Evolutionary conservation across 306 rosid species (phyloP).

Genomic region (Carpinus fangiana): DNA sequence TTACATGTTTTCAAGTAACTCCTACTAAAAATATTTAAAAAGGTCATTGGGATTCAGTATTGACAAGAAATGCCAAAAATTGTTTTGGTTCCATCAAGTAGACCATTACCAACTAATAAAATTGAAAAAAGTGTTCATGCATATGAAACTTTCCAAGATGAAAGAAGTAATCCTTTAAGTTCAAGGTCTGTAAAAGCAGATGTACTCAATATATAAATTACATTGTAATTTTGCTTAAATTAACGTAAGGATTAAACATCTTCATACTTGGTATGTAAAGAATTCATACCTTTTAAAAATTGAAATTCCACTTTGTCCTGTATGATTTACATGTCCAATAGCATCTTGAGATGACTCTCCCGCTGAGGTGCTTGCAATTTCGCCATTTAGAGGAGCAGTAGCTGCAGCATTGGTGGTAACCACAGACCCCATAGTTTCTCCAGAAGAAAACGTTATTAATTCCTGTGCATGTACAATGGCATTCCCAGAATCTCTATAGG

Average conservation of each 20-base stretch:
- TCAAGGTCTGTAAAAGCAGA: background rate
- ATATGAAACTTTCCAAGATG: background rate
- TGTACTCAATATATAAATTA: slow-evolving; percentile 14
- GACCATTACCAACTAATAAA: background rate
- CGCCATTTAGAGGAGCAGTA: slow-evolving; percentile 35
- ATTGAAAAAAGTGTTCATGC: background rate
- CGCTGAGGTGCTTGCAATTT: slow-evolving; percentile 31
- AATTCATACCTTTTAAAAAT: slow-evolving; percentile 77
- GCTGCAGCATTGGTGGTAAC: slow-evolving; percentile 37
- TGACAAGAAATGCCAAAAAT: background rate
- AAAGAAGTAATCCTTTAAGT: background rate
- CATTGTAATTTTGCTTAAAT: background rate
- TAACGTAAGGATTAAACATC: slow-evolving; percentile 11
- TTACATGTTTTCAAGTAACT: background rate
- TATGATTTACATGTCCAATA: slow-evolving; percentile 35
- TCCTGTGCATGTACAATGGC: slow-evolving; percentile 41
- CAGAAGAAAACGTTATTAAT: slow-evolving; percentile 39
- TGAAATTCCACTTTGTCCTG: slow-evolving; percentile 63
- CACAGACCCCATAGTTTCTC: slow-evolving; percentile 36
- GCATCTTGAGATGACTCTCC: slow-evolving; percentile 38
- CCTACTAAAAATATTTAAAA: background rate
- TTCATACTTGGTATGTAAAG: slow-evolving; percentile 27
- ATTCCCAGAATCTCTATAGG: slow-evolving; percentile 37
- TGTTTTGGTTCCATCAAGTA: background rate
- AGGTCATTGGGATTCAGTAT: background rate